phyloP scores from a whole-genome alignment of 805 yeast species.

The Sugiyamaella boreocaroliniensis region DNA sequence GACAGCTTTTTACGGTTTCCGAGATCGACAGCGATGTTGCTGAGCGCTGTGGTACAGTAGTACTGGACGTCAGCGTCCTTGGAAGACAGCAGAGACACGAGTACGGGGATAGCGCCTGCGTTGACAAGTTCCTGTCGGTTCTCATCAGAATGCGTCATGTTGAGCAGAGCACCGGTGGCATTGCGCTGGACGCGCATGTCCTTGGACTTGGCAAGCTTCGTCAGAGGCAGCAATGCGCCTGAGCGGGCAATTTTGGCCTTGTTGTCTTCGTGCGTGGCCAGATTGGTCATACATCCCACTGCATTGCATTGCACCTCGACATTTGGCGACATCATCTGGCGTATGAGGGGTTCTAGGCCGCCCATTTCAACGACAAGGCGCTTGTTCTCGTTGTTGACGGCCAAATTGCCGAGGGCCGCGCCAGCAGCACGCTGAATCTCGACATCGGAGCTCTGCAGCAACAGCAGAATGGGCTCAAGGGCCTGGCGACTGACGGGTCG shows the following conservation, averaged over 20 bases:
- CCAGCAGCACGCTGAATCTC: conserved; percentile 98
- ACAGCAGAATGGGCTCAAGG: conserved; percentile 83
- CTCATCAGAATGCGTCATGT: conserved; percentile 97
- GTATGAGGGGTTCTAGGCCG: conserved; percentile 89
- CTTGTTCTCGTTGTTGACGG: conserved; percentile 93
- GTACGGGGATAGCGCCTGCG: conserved; percentile 97
- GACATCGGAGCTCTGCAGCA: conserved; percentile 78
- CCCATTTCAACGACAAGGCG: conserved; percentile 95
- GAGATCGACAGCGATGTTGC: conserved; percentile 96
- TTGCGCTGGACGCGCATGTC: conserved; percentile 96
- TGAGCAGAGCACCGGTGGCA: conserved; percentile 95
- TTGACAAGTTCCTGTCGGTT: conserved; percentile 93
- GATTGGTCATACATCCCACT: conserved; percentile 95
- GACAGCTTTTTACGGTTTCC: conserved; percentile 80
- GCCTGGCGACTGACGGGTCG: conserved; percentile 86
- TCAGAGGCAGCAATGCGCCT: conserved; percentile 91
- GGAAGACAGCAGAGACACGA: conserved; percentile 77
- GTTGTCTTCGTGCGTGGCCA: conserved; percentile 97
- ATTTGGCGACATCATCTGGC: conserved; percentile 95
- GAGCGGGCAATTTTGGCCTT: conserved; percentile 92
- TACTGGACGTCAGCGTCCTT: conserved; percentile 96
- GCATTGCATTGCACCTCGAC: conserved; percentile 99
- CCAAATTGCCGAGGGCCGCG: conserved; percentile 96
- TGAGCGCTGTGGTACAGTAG: conserved; percentile 94
- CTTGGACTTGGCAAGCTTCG: conserved; percentile 87